Evolutionary conservation across 2,329 filamentous ascomycete genomes (phyloP), one percentile per base, ranked within the genome.

Genomic region (Sporothrix phasma): DNA sequence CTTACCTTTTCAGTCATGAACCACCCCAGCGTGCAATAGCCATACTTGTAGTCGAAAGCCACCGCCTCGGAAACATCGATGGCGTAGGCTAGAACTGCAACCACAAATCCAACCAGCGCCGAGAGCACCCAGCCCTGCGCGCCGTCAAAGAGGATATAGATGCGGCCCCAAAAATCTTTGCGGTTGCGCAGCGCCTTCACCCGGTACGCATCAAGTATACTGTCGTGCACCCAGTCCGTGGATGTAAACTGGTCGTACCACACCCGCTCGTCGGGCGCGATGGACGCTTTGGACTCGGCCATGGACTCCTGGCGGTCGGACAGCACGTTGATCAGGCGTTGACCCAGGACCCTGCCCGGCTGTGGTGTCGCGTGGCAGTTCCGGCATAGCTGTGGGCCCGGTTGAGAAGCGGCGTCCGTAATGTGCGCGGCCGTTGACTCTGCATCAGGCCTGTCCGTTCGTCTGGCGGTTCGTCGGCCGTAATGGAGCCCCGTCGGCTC

Each of bases 221-320:
- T 92, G 75, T 99, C 94, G 73, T 96, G 93, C 0, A 99, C 92
- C 94, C 94, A 99, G 74, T 99, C 93, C 63, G 91, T 97, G 6
- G 90, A 96, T 5, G 92, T 96, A 72, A 96, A 96, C 76, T 99
- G 94, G 78, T 99, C 94, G 76, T 97, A 97, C 94, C 94, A 97
- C 10, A 95, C 89, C 66, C 94, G 87, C 69, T 97, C 92, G 72
- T 97, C 90, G 60, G 87, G 79, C 69, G 85, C 59, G 10, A 88
- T 76, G 4, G 85, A 87, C 39, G 80, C 77, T 71, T 87, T 89
- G 58, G 86, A 87, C 67, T 88, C 85, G 66, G 80, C 75, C 75
- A 87, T 77, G 66, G 81, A 81, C 34, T 82, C 80, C 70, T 80
- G 82, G 67, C 80, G 78, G 70, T 82, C 86, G 65, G 76, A 78